These are phyloP conservation scores for Fusarium chuoi DNA, from an alignment of 2,329 filamentous ascomycete genomes.

Conservation along the genomic window DNA sequence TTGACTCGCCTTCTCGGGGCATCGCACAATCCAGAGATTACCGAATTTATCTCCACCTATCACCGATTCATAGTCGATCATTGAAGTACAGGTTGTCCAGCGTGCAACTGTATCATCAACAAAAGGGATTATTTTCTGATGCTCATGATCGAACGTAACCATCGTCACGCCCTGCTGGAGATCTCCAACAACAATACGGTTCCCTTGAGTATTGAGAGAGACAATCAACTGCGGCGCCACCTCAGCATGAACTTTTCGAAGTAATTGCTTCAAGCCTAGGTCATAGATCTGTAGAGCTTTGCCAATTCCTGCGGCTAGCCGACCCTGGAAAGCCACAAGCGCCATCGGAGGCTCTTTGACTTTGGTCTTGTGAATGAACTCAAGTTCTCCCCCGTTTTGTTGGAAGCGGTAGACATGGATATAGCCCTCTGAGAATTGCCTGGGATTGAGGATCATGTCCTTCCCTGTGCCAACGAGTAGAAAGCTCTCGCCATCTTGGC, in stretches of 20 bases:
- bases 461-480: slow-evolving; percentile 95
- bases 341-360: slow-evolving; percentile 89
- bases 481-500: slow-evolving; percentile 90
- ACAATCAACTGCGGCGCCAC: slow-evolving; percentile 84
- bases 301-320: slow-evolving; percentile 84
- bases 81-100: slow-evolving; percentile 89
- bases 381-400: slow-evolving; percentile 83
- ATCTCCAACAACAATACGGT: slow-evolving; percentile 90
- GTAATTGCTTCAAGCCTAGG: slow-evolving; percentile 88
- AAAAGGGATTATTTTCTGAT: slow-evolving; percentile 92
- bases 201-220: slow-evolving; percentile 87
- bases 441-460: slow-evolving; percentile 82
- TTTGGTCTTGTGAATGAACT: slow-evolving; percentile 97
- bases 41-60: slow-evolving; percentile 98
- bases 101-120: slow-evolving; percentile 88
- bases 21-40: slow-evolving; percentile 92
- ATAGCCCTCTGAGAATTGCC: slow-evolving; percentile 80
- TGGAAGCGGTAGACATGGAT: slow-evolving; percentile 93
- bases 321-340: slow-evolving; percentile 88
- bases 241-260: slow-evolving; percentile 88
- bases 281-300: slow-evolving; percentile 88
- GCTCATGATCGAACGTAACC: slow-evolving; percentile 89
- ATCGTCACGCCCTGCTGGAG: slow-evolving; percentile 91
- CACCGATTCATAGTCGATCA: slow-evolving; percentile 97
- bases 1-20: slow-evolving; percentile 84